Conservation (phyloP, 768 basidiomycete species). For the Obba rivulosa region DNA sequence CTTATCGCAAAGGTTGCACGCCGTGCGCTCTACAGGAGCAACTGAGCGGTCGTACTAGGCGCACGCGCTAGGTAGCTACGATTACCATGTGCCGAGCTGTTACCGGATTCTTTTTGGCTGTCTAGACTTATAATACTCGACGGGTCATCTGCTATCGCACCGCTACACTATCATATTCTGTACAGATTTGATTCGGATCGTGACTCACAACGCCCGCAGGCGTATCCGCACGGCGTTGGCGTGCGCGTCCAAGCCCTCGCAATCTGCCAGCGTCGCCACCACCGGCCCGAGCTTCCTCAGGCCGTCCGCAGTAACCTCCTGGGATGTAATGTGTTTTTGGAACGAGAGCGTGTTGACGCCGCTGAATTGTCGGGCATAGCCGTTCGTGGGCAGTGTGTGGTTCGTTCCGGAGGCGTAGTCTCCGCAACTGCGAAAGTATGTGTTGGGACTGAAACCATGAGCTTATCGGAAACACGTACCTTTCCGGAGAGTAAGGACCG, state of each 20-base stretch:
- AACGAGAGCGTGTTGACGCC: slow-evolving; percentile 96
- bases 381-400: slow-evolving; percentile 94
- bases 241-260: slow-evolving; percentile 92
- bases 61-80: too few species aligned
- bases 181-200: slow-evolving; percentile 6
- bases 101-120: slow-evolving; percentile 2
- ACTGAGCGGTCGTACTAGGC: slow-evolving; percentile 37
- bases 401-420: slow-evolving; percentile 99
- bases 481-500: slow-evolving; percentile 92
- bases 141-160: slow-evolving; percentile 18
- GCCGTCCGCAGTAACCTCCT: slow-evolving; percentile 81
- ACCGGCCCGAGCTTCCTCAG: slow-evolving; percentile 76
- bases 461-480: slow-evolving; percentile 39
- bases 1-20: slow-evolving; percentile 93
- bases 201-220: slow-evolving; percentile 28
- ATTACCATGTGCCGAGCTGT: too few species aligned
- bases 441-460: slow-evolving; percentile 1
- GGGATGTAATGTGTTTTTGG: slow-evolving; percentile 98
- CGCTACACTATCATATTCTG: slow-evolving; percentile 13
- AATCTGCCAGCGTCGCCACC: slow-evolving; percentile 86
- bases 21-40: slow-evolving; percentile 86
- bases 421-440: slow-evolving; percentile 62
- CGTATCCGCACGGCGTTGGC: slow-evolving; percentile 94
- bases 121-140: slow-evolving; percentile 16
- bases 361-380: slow-evolving; percentile 96